Evolutionary conservation across 2,329 filamentous ascomycete genomes (phyloP).

Genomic region (Talaromyces marneffei): DNA sequence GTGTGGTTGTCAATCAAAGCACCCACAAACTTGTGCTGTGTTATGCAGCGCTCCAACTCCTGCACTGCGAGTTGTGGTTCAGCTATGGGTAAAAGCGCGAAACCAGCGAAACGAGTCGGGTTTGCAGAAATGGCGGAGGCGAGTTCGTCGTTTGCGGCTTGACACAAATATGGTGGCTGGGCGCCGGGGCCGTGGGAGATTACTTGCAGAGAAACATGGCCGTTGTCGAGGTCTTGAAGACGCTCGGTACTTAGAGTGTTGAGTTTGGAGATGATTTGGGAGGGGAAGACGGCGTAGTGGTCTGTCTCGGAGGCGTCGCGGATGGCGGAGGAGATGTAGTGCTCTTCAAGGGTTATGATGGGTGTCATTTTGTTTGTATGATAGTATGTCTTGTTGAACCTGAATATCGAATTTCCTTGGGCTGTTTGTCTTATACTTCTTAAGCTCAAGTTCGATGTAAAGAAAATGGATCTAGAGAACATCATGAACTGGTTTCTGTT

Average conservation of each 20-base stretch:
- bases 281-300: conserved; percentile 16
- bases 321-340: conserved; percentile 16
- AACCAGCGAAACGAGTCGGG: conserved; percentile 37
- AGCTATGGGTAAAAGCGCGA: conserved; percentile 40
- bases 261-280: conserved; percentile 15
- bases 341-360: conserved; percentile 21
- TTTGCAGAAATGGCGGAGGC: conserved; percentile 24
- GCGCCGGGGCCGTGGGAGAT: conserved; percentile 18
- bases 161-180: conserved; percentile 12
- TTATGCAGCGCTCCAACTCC: conserved; percentile 37
- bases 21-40: conserved; percentile 44
- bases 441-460: not conserved
- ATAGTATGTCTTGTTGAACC: not conserved
- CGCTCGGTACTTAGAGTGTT: conserved; percentile 12
- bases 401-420: not conserved
- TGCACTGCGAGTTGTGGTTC: conserved; percentile 32
- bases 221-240: conserved; percentile 13
- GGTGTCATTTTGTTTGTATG: conserved; percentile 14
- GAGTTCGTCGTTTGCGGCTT: conserved; percentile 29
- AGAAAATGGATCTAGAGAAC: not conserved
- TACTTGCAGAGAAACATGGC: conserved; percentile 14
- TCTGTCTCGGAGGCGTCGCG: conserved; percentile 11
- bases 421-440: no score
- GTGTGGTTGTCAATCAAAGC: conserved; percentile 43
- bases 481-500: no score